A percentile compares a stretch with the other conserved stretches of the same genome.
These are phyloP conservation scores for Saturnispora silvae DNA, from an alignment of 805 yeast species.

Conservation along the genomic window DNA sequence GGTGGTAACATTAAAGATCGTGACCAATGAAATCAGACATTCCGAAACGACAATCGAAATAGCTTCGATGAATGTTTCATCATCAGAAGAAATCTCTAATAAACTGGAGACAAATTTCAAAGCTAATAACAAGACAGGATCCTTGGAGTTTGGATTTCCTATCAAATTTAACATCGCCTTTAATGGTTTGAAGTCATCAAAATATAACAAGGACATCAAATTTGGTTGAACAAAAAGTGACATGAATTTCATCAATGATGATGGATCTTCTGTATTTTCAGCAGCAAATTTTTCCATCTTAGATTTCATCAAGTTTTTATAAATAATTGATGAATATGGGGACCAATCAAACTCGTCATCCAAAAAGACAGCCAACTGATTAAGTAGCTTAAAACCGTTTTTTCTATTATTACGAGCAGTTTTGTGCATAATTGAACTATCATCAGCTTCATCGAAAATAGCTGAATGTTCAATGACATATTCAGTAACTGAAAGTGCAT, in stretches of 20 bases:
- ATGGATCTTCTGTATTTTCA: constrained; percentile 77
- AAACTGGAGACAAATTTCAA: constrained; percentile 44
- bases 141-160: constrained; percentile 49
- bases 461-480: constrained; percentile 21
- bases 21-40: constrained; percentile 42
- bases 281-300: constrained; percentile 56
- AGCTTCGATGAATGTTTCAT: constrained; percentile 35
- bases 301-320: constrained; percentile 45
- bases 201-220: constrained; percentile 40
- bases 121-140: constrained; percentile 46
- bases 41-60: constrained; percentile 50
- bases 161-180: constrained; percentile 46
- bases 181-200: constrained; percentile 46
- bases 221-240: constrained; percentile 42
- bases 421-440: no score
- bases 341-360: constrained; percentile 49
- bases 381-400: constrained; percentile 54
- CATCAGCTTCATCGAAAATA: constrained; percentile 15
- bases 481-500: constrained; percentile 46
- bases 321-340: constrained; percentile 39
- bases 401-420: constrained; percentile 53
- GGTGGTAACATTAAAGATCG: constrained; percentile 31
- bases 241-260: constrained; percentile 62
- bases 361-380: constrained; percentile 41
- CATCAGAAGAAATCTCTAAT: constrained; percentile 29